Evolutionary conservation across 805 yeast genomes (phyloP), one percentile per base, ranked within the genome.

Genomic region (Cyberlindnera mycetangii): DNA sequence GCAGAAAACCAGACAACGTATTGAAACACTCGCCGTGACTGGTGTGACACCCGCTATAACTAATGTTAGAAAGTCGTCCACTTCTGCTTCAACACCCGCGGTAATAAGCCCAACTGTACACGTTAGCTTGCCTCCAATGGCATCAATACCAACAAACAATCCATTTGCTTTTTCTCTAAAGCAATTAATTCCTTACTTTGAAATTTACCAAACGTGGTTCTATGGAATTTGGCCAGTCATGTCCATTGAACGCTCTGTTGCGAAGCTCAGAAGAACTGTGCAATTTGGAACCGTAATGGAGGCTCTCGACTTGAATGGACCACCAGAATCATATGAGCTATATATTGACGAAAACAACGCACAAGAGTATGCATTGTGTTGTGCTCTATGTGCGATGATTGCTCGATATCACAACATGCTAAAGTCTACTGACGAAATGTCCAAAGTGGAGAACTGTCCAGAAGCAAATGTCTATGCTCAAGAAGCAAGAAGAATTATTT

Each of bases 141-240:
- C 3, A 4, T 7, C 32, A 12, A 32, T 32, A 10, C 12, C 27
- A 10, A 25, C 28, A 7, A 25, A 25, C 37, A 16, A 30, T n/a
- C n/a, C n/a, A n/a, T n/a, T n/a, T 11, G 30, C 51, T 3, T 50
- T 50, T 39, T 45, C 55, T 2, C 32, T 56, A 19, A 48, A 50
- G 31, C 53, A 56, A 22, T 44, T 55, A 10, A 38, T 56, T 8
- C 58, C 59, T 0, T 54, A 49, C 36, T 37, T 56, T 14, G 55
- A 55, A 39, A 44, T 55, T 20, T 55, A 55, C 34, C 60, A 56
- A 28, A 55, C 54, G 10, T 56, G 61, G 59, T 56, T 52, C 42
- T 56, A 56, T 40, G 55, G 59, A 3, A 49, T 53, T 21, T 56
- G 59, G 59, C 60, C 60, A 3, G 56, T 56, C 5, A 37, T 55